Conservation (phyloP, 2,329 filamentous ascomycete species). For the Sporothrix protearum region DNA sequence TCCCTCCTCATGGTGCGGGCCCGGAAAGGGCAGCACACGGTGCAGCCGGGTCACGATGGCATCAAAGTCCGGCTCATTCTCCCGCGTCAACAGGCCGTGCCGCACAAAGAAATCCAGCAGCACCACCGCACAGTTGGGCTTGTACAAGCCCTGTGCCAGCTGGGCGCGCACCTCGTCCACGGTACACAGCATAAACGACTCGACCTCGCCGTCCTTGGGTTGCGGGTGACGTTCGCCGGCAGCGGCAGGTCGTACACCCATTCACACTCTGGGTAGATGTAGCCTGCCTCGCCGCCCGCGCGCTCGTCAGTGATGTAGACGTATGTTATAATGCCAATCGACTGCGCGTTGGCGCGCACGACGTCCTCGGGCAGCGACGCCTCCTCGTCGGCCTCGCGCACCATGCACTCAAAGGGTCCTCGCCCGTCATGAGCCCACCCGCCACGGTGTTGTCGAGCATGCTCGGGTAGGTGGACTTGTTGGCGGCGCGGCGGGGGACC, state of each 20-base stretch:
- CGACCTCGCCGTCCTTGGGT: conserved; percentile 86
- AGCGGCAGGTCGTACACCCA: conserved; percentile 89
- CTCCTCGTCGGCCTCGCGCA: conserved; percentile 86
- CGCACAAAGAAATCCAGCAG: conserved; percentile 87
- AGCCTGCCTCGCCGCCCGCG: conserved; percentile 73
- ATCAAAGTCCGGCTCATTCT: conserved; percentile 74
- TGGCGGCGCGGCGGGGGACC: conserved; percentile 71
- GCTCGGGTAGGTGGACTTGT: conserved; percentile 83
- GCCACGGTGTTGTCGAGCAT: conserved; percentile 96
- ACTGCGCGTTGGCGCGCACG: conserved; percentile 57
- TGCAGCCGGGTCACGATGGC: conserved; percentile 74
- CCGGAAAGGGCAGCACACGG: conserved; percentile 76
- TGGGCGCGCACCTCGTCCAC: conserved; percentile 67
- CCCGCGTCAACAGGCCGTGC: conserved; percentile 72
- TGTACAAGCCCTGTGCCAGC: conserved; percentile 72
- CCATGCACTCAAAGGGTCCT: conserved; percentile 73
- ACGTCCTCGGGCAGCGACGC: conserved; percentile 71
- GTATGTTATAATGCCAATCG: conserved; percentile 75
- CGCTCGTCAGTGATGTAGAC: conserved; percentile 72
- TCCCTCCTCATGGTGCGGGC: conserved; percentile 42
- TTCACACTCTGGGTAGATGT: conserved; percentile 87
- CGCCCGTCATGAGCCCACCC: conserved; percentile 73
- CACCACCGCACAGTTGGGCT: conserved; percentile 85
- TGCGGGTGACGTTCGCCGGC: conserved; percentile 60
- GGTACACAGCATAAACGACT: conserved; percentile 73